Percentiles rank a stretch among this genome's conserved stretches.
phyloP scores from a whole-genome alignment of 2,329 filamentous ascomycete species.

The Scleromitrula shiraiana region DNA sequence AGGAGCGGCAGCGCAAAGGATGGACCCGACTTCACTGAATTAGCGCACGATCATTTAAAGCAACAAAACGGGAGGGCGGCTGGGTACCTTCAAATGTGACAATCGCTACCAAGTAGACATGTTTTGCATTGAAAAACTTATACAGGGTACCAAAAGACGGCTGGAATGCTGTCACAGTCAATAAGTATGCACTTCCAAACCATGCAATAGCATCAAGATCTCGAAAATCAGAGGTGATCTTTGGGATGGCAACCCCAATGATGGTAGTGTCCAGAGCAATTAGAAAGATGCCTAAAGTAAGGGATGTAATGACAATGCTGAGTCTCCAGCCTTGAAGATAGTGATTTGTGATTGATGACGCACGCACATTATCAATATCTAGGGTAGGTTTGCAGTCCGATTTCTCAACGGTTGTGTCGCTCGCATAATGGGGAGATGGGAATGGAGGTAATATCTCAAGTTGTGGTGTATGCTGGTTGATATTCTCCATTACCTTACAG shows the following conservation, averaged over 20 bases:
- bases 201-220: constrained; percentile 42
- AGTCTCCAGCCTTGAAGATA: not conserved
- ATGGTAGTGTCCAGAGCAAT: not conserved
- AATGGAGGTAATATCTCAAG: too few species aligned
- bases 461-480: too few species aligned
- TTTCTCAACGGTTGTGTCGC: too few species aligned
- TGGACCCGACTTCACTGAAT: constrained; percentile 30
- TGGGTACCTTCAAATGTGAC: not conserved
- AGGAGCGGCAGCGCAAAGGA: constrained; percentile 38
- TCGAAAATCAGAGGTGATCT: constrained; percentile 43
- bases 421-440: too few species aligned
- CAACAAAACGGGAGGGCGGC: too few species aligned
- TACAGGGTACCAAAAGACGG: constrained; percentile 12
- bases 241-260: constrained; percentile 36
- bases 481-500: too few species aligned
- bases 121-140: constrained; percentile 21
- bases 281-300: not conserved
- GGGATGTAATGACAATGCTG: not conserved
- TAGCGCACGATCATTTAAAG: not conserved
- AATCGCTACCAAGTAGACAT: constrained; percentile 19
- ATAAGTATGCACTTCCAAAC: constrained; percentile 22
- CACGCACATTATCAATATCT: too few species aligned
- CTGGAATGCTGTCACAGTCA: constrained; percentile 31
- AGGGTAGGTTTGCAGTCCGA: too few species aligned
- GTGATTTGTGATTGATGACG: not conserved